Conservation (phyloP, 2,329 filamentous ascomycete genomes). For the Fusarium sp. region DNA sequence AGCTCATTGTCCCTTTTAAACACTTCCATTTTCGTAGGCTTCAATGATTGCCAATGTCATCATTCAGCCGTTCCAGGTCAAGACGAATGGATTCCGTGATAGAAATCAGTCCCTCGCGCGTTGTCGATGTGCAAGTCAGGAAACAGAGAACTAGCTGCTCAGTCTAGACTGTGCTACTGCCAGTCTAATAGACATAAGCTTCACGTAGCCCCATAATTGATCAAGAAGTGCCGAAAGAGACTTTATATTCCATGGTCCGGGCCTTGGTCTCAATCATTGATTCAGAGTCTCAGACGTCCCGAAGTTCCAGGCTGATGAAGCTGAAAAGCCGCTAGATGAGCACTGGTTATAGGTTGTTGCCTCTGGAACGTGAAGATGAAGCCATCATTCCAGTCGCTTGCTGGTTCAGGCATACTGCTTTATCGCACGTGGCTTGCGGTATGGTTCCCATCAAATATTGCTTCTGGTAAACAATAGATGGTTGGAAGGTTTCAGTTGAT, state of each 20-base stretch:
- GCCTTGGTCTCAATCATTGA: not conserved
- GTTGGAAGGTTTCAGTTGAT: not conserved
- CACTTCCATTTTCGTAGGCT: not conserved
- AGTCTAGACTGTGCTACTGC: not conserved
- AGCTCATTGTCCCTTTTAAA: not conserved
- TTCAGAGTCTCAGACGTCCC: not conserved
- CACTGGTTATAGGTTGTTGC: not conserved
- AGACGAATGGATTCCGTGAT: not conserved
- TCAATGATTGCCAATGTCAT: not conserved
- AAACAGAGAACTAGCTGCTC: not conserved
- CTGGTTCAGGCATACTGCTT: too few species aligned
- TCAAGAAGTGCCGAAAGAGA: not conserved
- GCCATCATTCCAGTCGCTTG: conserved; percentile 14
- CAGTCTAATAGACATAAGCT: not conserved
- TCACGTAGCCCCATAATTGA: not conserved
- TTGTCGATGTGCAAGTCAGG: not conserved
- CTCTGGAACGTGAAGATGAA: not conserved
- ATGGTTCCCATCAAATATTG: too few species aligned
- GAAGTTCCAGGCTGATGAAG: not conserved
- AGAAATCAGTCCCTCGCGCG: not conserved
- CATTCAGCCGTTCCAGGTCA: not conserved
- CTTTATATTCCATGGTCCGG: not conserved
- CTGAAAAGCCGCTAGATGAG: not conserved
- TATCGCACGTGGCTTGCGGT: not conserved
- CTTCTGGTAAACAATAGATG: not conserved